Base-by-base conservation (phyloP, 75 land plant species). In the Pinus albicaulis region DNA sequence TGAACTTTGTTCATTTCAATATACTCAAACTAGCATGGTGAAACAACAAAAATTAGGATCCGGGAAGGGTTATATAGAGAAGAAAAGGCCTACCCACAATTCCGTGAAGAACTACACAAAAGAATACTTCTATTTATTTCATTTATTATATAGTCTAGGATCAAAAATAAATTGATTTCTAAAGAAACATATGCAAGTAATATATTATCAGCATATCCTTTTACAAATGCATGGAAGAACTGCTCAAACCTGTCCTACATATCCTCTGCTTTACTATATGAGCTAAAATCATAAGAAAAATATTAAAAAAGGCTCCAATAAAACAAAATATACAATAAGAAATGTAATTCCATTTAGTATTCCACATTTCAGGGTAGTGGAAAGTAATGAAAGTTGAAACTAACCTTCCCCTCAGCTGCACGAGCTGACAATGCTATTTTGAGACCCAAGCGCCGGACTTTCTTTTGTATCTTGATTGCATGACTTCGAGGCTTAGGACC, bases 401-500 rank as follows among this genome's bases (percentile, higher is more conserved):
- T 79, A 77, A 76, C 99, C 98, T 94, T 97, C 66, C 98, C 93
- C 86, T 97, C 99, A 23, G 98, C 98, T 60, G 88, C 87, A 60
- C 98, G 93, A 65, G 99, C 95, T 65, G 99, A 87, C 65, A 97
- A 77, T 12, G 99, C 99, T 80, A 97, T 81, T 86, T 94, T 97
- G 59, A 94, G 75, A 3, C 99, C 99, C 24, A 97, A 79, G 7
- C 99, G 90, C 28, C 98, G 88, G 73, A 94, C 98, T 83, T 97
- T 95, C 78, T 95, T 97, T 56, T 92, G 87, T 62, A 92, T 72
- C 77, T 92, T 95, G 70, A 88, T 77, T 61, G 92, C 98, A 89
- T 97, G 91, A 79, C 93, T 92, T 57, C 95, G 83, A 14, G 99
- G 95, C 78, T 97, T 92, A 65, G 99, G 99, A 10, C 99, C 99